phyloP scores from a whole-genome alignment of 2,329 filamentous ascomycete species.

The Colletotrichum paranaense region DNA sequence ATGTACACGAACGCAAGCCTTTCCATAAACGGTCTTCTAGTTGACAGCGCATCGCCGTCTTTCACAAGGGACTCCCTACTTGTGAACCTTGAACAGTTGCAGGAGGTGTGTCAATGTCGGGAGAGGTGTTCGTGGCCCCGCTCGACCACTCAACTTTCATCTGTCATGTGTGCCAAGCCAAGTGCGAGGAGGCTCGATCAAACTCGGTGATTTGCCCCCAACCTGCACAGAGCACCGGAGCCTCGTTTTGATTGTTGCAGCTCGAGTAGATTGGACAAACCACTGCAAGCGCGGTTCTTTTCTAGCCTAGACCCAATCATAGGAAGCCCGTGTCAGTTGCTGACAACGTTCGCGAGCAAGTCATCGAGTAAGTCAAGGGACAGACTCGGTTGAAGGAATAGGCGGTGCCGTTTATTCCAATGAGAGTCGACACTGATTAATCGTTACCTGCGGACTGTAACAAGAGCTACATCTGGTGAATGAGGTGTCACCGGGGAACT shows the following conservation, averaged over 20 bases:
- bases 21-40: conserved; percentile 43
- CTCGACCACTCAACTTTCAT: conserved; percentile 17
- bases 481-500: conserved; percentile 16
- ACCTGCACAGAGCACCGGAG: conserved; percentile 2
- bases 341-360: neutral
- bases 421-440: neutral
- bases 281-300: neutral
- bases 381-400: neutral
- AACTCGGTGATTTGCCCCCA: neutral
- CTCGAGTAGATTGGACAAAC: neutral
- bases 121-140: conserved; percentile 7
- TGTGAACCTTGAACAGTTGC: neutral
- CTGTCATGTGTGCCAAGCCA: conserved; percentile 3
- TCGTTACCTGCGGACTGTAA: conserved; percentile 5
- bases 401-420: neutral
- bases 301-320: neutral
- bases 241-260: neutral
- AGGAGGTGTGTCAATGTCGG: neutral
- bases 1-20: conserved; percentile 41
- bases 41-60: conserved; percentile 44
- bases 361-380: neutral
- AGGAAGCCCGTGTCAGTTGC: neutral
- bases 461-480: conserved; percentile 19
- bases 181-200: neutral
- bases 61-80: conserved; percentile 17